Conservation (phyloP, 106 monocot genomes). For the Dendrobium catenatum region DNA sequence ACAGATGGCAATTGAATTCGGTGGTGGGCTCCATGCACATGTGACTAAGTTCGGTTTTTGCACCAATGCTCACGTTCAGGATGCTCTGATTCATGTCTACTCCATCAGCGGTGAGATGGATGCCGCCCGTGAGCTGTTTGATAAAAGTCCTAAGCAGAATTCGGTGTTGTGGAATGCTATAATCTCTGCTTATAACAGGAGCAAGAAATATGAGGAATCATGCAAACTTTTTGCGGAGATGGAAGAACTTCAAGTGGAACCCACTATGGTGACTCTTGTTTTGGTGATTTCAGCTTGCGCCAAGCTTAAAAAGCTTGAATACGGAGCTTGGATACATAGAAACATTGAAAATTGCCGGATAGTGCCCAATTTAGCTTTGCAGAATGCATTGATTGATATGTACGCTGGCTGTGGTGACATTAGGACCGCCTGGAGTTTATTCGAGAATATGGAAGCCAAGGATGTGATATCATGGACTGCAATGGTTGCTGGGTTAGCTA, state of each 20-base stretch:
- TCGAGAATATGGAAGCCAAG: conserved; percentile 32
- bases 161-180: conserved; percentile 46
- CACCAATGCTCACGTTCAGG: conserved; percentile 26
- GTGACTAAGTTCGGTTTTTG: conserved; percentile 42
- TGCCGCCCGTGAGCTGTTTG: conserved; percentile 37
- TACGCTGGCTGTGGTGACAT: conserved; percentile 47
- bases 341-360: conserved; percentile 6
- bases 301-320: conserved; percentile 33
- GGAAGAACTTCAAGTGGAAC: conserved; percentile 21
- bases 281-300: conserved; percentile 50
- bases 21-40: conserved; percentile 40
- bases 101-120: conserved; percentile 24
- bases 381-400: conserved; percentile 55
- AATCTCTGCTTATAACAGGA: conserved; percentile 44
- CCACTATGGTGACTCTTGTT: conserved; percentile 29
- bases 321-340: conserved; percentile 36
- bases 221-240: conserved; percentile 34
- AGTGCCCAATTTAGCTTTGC: conserved; percentile 20
- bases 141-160: conserved; percentile 19
- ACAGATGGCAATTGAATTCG: conserved; percentile 7
- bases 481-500: conserved; percentile 35
- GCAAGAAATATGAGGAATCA: conserved; percentile 23
- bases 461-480: conserved; percentile 54
- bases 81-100: conserved; percentile 43
- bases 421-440: conserved; percentile 29